Evolutionary conservation across 2,329 filamentous ascomycete species (phyloP).

Genomic region (Paraphoma sp.): DNA sequence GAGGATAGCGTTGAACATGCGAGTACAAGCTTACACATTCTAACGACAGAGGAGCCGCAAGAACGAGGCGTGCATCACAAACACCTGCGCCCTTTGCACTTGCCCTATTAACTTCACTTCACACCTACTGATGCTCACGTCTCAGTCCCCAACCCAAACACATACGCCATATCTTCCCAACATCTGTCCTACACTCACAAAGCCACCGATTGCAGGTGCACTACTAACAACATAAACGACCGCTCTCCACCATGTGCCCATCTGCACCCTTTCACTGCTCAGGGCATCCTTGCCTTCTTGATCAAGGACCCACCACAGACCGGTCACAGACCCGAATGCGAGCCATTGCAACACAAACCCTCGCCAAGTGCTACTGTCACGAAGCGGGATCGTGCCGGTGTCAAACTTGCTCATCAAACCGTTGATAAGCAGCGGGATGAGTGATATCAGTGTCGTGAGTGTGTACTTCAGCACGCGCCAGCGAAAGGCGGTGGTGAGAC

Average conservation of each 20-base stretch:
- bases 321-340: conserved; percentile 11
- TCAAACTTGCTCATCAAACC: conserved; percentile 32
- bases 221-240: conserved; percentile 10
- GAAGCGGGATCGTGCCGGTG: conserved; percentile 21
- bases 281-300: conserved; percentile 21
- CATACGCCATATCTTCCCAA: conserved; percentile 31
- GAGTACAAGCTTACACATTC: no score
- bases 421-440: conserved; percentile 28
- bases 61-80: no score
- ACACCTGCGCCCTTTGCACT: no score
- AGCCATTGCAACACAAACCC: conserved; percentile 34
- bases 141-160: no score
- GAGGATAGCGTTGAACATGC: no score
- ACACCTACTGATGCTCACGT: no score
- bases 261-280: neutral
- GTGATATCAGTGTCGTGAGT: conserved; percentile 13
- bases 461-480: conserved; percentile 9
- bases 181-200: conserved; percentile 39
- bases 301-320: conserved; percentile 19
- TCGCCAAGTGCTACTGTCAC: conserved; percentile 20
- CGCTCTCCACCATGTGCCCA: conserved; percentile 1
- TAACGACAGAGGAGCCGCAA: no score
- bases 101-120: no score
- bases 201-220: conserved; percentile 30
- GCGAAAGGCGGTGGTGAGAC: neutral